phyloP scores from a whole-genome alignment of 2,329 filamentous ascomycete species.

The Daldinia sp. region DNA sequence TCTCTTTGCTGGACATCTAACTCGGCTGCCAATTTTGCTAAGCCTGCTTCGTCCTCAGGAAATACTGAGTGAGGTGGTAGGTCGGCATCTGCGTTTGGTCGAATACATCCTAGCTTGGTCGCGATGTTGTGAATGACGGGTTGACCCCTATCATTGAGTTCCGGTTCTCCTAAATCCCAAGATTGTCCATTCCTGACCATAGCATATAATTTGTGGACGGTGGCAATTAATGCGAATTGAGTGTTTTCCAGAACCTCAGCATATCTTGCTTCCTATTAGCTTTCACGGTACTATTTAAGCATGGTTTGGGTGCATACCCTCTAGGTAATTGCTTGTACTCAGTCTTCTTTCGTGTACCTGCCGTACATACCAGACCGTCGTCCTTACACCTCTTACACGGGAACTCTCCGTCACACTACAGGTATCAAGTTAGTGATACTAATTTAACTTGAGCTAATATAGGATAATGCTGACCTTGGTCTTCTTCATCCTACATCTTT shows the following conservation, averaged over 20 bases:
- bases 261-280: slow-evolving; percentile 58
- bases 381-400: slow-evolving; percentile 76
- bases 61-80: slow-evolving; percentile 69
- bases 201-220: slow-evolving; percentile 73
- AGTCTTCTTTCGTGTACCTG: slow-evolving; percentile 74
- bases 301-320: slow-evolving; percentile 59
- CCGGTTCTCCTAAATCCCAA: slow-evolving; percentile 73
- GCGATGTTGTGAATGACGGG: slow-evolving; percentile 75
- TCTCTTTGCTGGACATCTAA: slow-evolving; percentile 62
- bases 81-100: slow-evolving; percentile 71
- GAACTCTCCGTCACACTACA: slow-evolving; percentile 73
- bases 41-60: slow-evolving; percentile 70
- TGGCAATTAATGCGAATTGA: slow-evolving; percentile 72
- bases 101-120: slow-evolving; percentile 72
- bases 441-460: slow-evolving; percentile 7
- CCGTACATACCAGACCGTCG: slow-evolving; percentile 72
- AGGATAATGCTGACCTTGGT: slow-evolving; percentile 66
- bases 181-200: slow-evolving; percentile 70
- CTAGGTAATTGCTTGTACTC: slow-evolving; percentile 74
- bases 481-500: slow-evolving; percentile 77
- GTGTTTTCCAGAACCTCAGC: slow-evolving; percentile 75
- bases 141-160: slow-evolving; percentile 71
- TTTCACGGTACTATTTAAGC: slow-evolving; percentile 31
- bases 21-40: slow-evolving; percentile 68
- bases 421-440: slow-evolving; percentile 26